Base-by-base conservation (phyloP, 202 grass and related monocot genomes). In the Zizania palustris region DNA sequence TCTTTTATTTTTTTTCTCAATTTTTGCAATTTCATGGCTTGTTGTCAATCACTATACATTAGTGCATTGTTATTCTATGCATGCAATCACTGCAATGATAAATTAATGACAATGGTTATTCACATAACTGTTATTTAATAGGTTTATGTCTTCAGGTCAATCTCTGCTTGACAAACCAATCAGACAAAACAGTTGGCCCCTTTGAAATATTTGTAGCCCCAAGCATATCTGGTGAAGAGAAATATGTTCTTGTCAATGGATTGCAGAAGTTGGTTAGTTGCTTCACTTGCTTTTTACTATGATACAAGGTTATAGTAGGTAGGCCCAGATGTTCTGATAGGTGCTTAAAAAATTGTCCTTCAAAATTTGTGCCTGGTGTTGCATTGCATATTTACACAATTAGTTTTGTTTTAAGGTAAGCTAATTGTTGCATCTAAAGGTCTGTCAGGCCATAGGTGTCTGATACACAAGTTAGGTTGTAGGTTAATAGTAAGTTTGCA, bases 161-260 rank as follows among this genome's bases (percentile, higher is more conserved):
- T 75, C 40, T 99, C 55, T 89, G 91, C 68, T 83, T 99, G 79
- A 76, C 77, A 83, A 99, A 95, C 69, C 85, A 90, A 78, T 87
- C 80, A 35, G 96, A 95, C 46, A 92, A 88, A 90, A 95, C 96
- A 45, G 75, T 99, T 78, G 96, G 96, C 38, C 96, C 96, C 60
- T 99, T 99, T 74, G 96, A 99, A 93, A 85, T 95, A 42, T 99
- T 85, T 84, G 61, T 92, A 71, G 77, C 89, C 77, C 75, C 85
- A 72, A 80, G 81, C 51, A 72, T 88, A 56, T 70, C 81, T 51
- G 72, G 75, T 80, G 92, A 89, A 64, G 89, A 91, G 36, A 95
- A 87, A 72, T 15, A 44, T 89, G 87, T 95, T 82, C 79, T 95
- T 84, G 71, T 96, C 51, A 95, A 99, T 87, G 96, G 96, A 85